Evolutionary conservation across 2,329 filamentous ascomycete genomes (phyloP), one percentile per base, ranked within the genome.

Genomic region (Nannizzia gypsea): DNA sequence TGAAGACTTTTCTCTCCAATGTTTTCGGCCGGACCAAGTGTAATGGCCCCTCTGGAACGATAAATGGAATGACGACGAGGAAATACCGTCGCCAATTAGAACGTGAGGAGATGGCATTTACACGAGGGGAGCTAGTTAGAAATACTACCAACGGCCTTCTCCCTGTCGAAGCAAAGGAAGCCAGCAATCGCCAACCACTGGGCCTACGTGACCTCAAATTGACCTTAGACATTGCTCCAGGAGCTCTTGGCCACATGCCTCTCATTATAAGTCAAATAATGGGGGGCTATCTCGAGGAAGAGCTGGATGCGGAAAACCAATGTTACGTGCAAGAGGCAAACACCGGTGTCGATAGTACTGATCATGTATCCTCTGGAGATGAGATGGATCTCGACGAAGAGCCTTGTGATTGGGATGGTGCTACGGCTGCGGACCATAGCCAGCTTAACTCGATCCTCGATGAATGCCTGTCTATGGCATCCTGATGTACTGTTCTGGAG

Each of bases 191-290:
- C 42, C 82, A 84, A 4, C 83, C 88, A 0, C 74, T 96, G 1
- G 85, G 85, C 13, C 86, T 92, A 75, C 83, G 85, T 17, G 92
- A 96, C 70, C 73, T 96, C 55, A 81, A 87, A 40, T 76, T 96
- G 2, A 84, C 89, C 0, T 72, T 95, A 15, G 83, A 88, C 61
- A 80, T 96, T 64, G 85, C 87, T 11, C 88, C 93, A 59, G 83
- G 82, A 26, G 86, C 88, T 61, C 79, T 95, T 63, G 84, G 85
- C 8, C 84, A 89, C 62, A 91, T 93, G 74, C 89, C 89, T 0
- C 79, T 89, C 24, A 77, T 95, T 40, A 81, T 84, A 28, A 85
- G 87, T 46, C 80, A 84, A 59, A 83, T 96, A 52, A 77, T 86
- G 67, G 82, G 84, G 63, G 81, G 81, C 4, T 90, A 88, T 67